A percentile compares a stretch with the other conserved stretches of the same genome.
Evolutionary conservation across 768 basidiomycete genomes (phyloP).

Genomic region (Phylloporus arenicola): DNA sequence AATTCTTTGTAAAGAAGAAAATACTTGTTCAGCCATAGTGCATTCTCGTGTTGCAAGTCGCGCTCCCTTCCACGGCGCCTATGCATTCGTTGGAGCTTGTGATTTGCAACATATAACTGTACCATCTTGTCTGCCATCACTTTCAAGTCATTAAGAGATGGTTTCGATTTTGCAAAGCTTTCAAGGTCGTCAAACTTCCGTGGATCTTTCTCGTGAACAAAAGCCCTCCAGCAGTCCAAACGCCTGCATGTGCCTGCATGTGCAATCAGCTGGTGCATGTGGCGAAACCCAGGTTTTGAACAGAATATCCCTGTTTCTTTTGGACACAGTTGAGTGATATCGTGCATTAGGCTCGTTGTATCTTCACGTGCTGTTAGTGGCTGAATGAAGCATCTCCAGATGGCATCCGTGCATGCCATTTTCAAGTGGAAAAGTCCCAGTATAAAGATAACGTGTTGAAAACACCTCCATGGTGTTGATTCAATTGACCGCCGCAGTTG

Average conservation of each 20-base stretch:
- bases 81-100: slow-evolving; percentile 26
- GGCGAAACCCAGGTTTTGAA: slow-evolving; percentile 31
- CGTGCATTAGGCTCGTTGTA: slow-evolving; percentile 14
- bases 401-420: slow-evolving; percentile 28
- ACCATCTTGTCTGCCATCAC: slow-evolving; percentile 18
- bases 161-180: slow-evolving; percentile 2
- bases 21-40: slow-evolving; percentile 28
- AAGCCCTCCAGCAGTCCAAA: slow-evolving; percentile 29
- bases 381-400: slow-evolving; percentile 13
- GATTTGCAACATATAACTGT: slow-evolving; percentile 16
- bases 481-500: neutral
- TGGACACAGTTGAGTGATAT: slow-evolving; percentile 20
- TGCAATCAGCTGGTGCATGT: slow-evolving; percentile 33
- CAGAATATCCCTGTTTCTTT: neutral
- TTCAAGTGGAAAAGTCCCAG: too few species aligned
- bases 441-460: too few species aligned
- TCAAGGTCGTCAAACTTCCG: slow-evolving; percentile 16
- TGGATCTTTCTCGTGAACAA: slow-evolving; percentile 16
- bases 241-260: slow-evolving; percentile 24
- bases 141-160: slow-evolving; percentile 23
- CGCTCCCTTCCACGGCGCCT: neutral
- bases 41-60: slow-evolving; percentile 34
- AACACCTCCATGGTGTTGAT: slow-evolving; percentile 14
- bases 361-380: slow-evolving; percentile 3
- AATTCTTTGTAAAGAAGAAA: slow-evolving; percentile 39